Evolutionary conservation across 1,284 basidiomycete genomes (phyloP).

Genomic region (Wolfiporia cocos): DNA sequence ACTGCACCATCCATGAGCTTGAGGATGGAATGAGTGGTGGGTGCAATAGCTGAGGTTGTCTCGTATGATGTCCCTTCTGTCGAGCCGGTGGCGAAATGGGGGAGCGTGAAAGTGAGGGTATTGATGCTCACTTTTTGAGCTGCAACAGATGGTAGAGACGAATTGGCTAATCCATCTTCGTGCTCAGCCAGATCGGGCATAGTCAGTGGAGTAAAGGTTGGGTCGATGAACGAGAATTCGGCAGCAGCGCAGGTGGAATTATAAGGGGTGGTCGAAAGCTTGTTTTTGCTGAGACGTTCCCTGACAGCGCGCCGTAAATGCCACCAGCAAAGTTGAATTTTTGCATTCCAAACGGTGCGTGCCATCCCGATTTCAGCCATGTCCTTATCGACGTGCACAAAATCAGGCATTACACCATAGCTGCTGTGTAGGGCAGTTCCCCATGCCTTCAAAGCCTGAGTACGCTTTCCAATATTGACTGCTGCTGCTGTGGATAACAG

Average conservation of each 20-base stretch:
- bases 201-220: constrained; percentile 14
- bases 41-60: background rate
- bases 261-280: constrained; percentile 25
- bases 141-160: background rate
- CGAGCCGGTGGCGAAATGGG: background rate
- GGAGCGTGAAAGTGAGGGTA: background rate
- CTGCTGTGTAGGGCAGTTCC: constrained; percentile 12
- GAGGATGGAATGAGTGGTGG: background rate
- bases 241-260: constrained; percentile 11
- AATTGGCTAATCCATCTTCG: background rate
- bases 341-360: constrained; percentile 18
- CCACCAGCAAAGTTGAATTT: constrained; percentile 24
- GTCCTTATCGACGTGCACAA: constrained; percentile 26
- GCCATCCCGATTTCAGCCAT: constrained; percentile 25
- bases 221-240: constrained; percentile 23
- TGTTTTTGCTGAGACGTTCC: constrained; percentile 16
- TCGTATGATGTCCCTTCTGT: background rate
- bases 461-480: constrained; percentile 19
- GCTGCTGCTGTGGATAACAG: constrained; percentile 23
- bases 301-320: constrained; percentile 20
- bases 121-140: background rate
- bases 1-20: background rate
- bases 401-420: constrained; percentile 18
- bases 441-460: constrained; percentile 17
- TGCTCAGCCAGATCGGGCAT: constrained; percentile 8